Percentiles rank a stretch among this genome's conserved stretches.
Evolutionary conservation across 2,329 filamentous ascomycete genomes (phyloP).

Genomic region (Aspergillus viridinutans): DNA sequence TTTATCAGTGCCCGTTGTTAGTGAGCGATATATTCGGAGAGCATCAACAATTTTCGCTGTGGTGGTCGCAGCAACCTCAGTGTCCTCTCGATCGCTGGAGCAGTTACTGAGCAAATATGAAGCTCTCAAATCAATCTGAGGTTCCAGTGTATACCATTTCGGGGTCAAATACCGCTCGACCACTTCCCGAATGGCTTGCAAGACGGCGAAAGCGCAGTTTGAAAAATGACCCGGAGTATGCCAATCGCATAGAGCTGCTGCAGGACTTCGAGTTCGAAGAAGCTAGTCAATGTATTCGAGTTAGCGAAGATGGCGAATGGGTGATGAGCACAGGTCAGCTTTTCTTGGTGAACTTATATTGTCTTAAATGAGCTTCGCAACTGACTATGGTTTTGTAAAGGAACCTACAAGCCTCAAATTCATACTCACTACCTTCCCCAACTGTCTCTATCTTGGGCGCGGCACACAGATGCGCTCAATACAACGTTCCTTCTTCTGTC

Average conservation of each 20-base stretch:
- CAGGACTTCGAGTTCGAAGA: constrained; percentile 99
- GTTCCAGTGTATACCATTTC: constrained; percentile 94
- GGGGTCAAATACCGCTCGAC: constrained; percentile 79
- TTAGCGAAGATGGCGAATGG: constrained; percentile 96
- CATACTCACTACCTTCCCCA: constrained; percentile 95
- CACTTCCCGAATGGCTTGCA: constrained; percentile 92
- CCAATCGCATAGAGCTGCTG: constrained; percentile 87
- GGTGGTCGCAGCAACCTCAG: background rate
- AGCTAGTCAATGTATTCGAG: constrained; percentile 81
- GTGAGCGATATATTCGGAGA: background rate
- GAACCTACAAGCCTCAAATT: constrained; percentile 74
- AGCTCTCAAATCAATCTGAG: constrained; percentile 62
- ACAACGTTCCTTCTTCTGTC: constrained; percentile 86
- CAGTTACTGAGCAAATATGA: constrained; percentile 34
- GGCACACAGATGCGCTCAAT: constrained; percentile 89
- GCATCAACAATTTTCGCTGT: background rate
- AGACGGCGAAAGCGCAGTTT: constrained; percentile 83
- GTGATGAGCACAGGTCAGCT: constrained; percentile 81
- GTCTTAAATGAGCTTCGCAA: constrained; percentile 6
- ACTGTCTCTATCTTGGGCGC: constrained; percentile 85
- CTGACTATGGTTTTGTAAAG: constrained; percentile 28
- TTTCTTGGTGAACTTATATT: background rate
- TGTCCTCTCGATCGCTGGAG: constrained; percentile 8
- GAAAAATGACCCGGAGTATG: constrained; percentile 88
- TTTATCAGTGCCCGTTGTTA: constrained; percentile 8